Conservation (phyloP, 2,329 filamentous ascomycete species). For the Monilinia fructigena region DNA sequence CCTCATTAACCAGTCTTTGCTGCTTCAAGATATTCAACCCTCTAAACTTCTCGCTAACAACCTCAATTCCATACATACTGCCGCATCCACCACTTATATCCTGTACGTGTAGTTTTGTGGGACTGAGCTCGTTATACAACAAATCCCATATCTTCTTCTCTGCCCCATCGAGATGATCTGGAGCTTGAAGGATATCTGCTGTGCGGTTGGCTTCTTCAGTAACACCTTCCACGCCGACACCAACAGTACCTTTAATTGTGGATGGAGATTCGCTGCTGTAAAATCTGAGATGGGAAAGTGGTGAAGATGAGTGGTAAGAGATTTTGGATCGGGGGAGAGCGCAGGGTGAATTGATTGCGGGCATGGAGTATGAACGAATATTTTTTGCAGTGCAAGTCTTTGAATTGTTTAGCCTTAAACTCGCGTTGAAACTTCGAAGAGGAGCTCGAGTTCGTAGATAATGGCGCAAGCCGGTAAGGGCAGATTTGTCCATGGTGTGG, state of each 20-base stretch:
- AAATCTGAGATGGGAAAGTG: background rate
- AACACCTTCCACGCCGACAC: slow-evolving; percentile 3
- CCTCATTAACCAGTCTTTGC: slow-evolving; percentile 75
- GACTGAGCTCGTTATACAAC: slow-evolving; percentile 38
- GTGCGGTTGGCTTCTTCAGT: background rate
- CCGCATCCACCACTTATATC: slow-evolving; percentile 83
- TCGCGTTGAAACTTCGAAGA: background rate
- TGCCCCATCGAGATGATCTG: slow-evolving; percentile 18
- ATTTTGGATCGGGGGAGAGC: background rate
- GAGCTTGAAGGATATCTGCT: slow-evolving; percentile 6
- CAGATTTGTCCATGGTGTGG: slow-evolving; percentile 18
- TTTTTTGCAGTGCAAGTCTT: background rate
- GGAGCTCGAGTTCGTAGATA: slow-evolving; percentile 6
- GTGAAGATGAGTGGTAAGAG: slow-evolving; percentile 1
- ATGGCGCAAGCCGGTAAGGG: slow-evolving; percentile 10
- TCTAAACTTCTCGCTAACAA: slow-evolving; percentile 68
- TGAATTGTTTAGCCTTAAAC: background rate
- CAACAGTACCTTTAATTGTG: slow-evolving; percentile 5
- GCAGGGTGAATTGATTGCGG: background rate
- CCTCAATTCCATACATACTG: slow-evolving; percentile 83
- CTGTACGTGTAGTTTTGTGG: slow-evolving; percentile 50
- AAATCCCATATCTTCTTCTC: slow-evolving; percentile 27
- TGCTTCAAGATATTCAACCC: slow-evolving; percentile 75
- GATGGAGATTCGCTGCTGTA: slow-evolving; percentile 19
- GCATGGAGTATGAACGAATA: background rate